Percentiles rank a stretch among this genome's conserved stretches.
phyloP scores from a whole-genome alignment of 2,329 filamentous ascomycete genomes.

The Cadophora malorum region DNA sequence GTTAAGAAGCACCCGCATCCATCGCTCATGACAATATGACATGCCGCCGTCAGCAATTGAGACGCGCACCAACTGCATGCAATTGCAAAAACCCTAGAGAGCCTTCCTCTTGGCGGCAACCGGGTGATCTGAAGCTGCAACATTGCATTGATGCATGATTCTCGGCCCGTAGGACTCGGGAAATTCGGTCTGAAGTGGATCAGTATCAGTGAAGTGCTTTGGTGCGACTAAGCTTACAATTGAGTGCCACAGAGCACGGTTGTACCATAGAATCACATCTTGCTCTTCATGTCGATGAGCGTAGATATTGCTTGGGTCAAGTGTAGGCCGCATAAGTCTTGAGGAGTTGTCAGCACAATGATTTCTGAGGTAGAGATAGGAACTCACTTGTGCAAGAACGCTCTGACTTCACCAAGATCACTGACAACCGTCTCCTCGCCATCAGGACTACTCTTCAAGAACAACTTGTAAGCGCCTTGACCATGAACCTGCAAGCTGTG shows the following conservation, averaged over 20 bases:
- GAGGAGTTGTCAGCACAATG: background rate
- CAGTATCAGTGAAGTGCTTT: too few relatives aligned
- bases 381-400: conserved; percentile 45
- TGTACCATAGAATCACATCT: conserved; percentile 50
- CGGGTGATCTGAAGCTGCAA: conserved; percentile 35
- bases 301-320: conserved; percentile 47
- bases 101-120: conserved; percentile 16
- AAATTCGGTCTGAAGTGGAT: conserved; percentile 42
- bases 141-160: conserved; percentile 49
- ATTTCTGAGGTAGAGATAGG: background rate
- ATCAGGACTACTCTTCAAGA: conserved; percentile 44
- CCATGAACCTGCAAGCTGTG: conserved; percentile 47
- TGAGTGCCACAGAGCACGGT: conserved; percentile 49
- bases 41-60: too few relatives aligned
- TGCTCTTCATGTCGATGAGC: conserved; percentile 48
- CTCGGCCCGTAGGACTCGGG: conserved; percentile 48
- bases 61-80: background rate
- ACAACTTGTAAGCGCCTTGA: conserved; percentile 47
- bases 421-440: conserved; percentile 38
- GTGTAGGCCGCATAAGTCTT: conserved; percentile 47
- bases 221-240: too few relatives aligned
- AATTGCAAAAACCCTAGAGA: background rate
- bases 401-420: conserved; percentile 44
- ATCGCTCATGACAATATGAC: too few relatives aligned
- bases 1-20: too few relatives aligned